A percentile compares a stretch with the other conserved stretches of the same genome.
These are phyloP conservation scores for Saussurea involucrata DNA, from an alignment of 129 eudicot species.

Conservation along the genomic window DNA sequence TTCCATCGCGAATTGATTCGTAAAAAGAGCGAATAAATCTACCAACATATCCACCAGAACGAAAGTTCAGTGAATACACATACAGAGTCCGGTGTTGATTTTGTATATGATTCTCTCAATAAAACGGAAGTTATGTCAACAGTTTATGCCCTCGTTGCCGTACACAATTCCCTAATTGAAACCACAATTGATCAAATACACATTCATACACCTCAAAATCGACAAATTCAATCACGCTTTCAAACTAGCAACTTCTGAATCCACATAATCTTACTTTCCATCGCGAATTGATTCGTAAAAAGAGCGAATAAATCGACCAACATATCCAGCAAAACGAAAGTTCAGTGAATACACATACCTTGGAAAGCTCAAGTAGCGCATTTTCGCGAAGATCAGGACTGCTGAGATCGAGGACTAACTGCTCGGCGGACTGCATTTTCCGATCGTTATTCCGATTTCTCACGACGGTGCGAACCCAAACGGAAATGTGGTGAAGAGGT, in stretches of 20 bases:
- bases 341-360: conserved; percentile 31
- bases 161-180: conserved; percentile 9
- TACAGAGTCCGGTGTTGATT: background rate
- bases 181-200: background rate
- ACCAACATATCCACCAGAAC: too few species aligned
- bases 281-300: background rate
- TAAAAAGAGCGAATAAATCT: too few species aligned
- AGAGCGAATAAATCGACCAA: background rate
- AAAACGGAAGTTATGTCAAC: background rate
- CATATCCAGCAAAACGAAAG: background rate
- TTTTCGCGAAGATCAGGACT: conserved; percentile 85
- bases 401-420: conserved; percentile 82
- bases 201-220: background rate
- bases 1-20: background rate
- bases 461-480: conserved; percentile 28
- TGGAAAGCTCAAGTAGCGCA: conserved; percentile 92
- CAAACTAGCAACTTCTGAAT: background rate
- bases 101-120: background rate
- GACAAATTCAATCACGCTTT: background rate
- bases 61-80: too few species aligned
- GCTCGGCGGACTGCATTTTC: conserved; percentile 83
- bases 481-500: conserved; percentile 28
- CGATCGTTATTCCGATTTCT: conserved; percentile 38
- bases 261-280: background rate
- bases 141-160: background rate